Percentiles rank a stretch among this genome's conserved stretches.
Evolutionary conservation across 2,329 filamentous ascomycete species (phyloP).

Genomic region (Apiospora arundinis): DNA sequence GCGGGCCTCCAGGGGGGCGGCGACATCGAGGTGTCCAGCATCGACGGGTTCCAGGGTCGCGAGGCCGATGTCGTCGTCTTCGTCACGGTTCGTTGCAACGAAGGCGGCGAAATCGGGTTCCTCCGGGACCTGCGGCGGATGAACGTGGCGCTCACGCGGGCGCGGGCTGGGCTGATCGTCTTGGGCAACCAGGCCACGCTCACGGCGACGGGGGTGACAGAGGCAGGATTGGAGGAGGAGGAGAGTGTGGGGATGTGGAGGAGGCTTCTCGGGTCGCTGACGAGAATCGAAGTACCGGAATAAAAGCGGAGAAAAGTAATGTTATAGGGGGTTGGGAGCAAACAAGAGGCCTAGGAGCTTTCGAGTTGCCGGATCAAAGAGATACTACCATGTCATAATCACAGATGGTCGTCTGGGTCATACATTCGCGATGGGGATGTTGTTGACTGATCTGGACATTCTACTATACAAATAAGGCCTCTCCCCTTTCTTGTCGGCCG

Average conservation of each 20-base stretch:
- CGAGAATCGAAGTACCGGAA: background rate
- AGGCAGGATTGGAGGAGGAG: no score
- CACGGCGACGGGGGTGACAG: background rate
- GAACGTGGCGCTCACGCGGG: constrained; percentile 49
- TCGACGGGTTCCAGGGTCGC: constrained; percentile 51
- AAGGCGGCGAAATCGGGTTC: constrained; percentile 45
- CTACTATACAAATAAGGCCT: no score
- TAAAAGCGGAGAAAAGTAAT: background rate
- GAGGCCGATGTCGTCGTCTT: constrained; percentile 52
- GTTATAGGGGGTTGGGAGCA: no score
- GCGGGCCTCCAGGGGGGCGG: constrained; percentile 29
- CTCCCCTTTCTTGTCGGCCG: no score
- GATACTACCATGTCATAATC: no score
- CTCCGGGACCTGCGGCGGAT: constrained; percentile 47
- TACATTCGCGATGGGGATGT: no score
- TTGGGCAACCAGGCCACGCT: constrained; percentile 12
- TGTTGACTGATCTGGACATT: no score
- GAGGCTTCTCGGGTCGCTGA: background rate
- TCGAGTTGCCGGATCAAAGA: no score
- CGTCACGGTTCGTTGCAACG: constrained; percentile 50
- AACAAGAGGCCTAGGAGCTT: no score
- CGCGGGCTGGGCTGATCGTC: constrained; percentile 10
- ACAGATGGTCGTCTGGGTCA: no score
- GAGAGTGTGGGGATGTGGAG: background rate
- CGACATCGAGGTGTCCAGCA: constrained; percentile 45